Percentiles rank a stretch among this genome's conserved stretches.
These are phyloP conservation scores for Phascolomyces articulosus DNA, from an alignment of 371 early-diverging fungal genomes.

Conservation along the genomic window DNA sequence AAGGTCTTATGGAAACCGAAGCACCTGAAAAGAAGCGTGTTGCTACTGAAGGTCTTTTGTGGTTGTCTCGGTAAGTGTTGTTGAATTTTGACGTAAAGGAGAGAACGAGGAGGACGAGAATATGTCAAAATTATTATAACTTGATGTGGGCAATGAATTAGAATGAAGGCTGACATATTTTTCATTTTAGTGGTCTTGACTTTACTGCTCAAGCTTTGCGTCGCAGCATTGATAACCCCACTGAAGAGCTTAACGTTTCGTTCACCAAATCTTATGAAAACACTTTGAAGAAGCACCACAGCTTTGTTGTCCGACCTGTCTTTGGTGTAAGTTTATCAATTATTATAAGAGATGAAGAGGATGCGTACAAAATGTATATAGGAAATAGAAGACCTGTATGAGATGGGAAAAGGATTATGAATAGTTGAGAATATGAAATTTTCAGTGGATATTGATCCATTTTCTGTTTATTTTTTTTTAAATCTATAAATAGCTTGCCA, in stretches of 20 bases:
- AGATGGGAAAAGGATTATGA: too few relatives aligned
- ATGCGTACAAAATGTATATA: too few relatives aligned
- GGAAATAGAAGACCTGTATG: too few relatives aligned
- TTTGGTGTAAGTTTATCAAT: constrained; percentile 65
- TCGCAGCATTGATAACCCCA: constrained; percentile 66
- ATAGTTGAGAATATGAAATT: too few relatives aligned
- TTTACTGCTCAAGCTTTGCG: constrained; percentile 84
- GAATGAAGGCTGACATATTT: too few relatives aligned
- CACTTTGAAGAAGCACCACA: constrained; percentile 83
- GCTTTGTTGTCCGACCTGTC: constrained; percentile 80
- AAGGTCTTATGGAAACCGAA: constrained; percentile 79
- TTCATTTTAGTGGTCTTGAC: constrained; percentile 65
- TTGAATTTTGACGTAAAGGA: too few relatives aligned
- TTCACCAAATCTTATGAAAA: constrained; percentile 84
- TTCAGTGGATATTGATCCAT: too few relatives aligned
- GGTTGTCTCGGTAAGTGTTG: constrained; percentile 84
- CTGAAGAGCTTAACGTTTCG: constrained; percentile 80
- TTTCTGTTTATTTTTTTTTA: neutral
- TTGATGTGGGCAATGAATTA: too few relatives aligned
- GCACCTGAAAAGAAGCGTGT: constrained; percentile 72
- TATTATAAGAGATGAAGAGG: too few relatives aligned
- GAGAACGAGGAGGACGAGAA: too few relatives aligned
- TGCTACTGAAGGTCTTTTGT: constrained; percentile 91
- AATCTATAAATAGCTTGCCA: constrained; percentile 88
- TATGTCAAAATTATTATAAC: too few relatives aligned